phyloP scores from a whole-genome alignment of 768 basidiomycete genomes.

The Heimioporus sp. region DNA sequence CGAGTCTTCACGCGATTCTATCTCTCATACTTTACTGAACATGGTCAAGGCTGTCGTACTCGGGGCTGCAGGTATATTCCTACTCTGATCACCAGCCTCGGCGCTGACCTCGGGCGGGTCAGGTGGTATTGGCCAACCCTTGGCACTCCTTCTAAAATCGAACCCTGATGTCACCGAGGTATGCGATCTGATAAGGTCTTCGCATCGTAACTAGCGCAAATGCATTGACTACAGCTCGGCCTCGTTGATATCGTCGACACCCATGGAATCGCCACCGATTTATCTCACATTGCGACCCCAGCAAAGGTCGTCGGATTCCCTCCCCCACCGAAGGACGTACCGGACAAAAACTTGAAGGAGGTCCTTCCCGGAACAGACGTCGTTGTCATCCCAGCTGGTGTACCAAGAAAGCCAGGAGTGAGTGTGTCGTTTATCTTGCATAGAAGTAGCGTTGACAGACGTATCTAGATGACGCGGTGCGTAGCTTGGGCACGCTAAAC shows the following conservation, averaged over 20 bases:
- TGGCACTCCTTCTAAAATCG: constrained; percentile 87
- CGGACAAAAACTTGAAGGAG: constrained; percentile 78
- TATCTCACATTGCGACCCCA: constrained; percentile 90
- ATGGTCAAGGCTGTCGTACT: constrained; percentile 85
- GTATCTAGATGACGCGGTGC: constrained; percentile 49
- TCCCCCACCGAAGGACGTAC: constrained; percentile 35
- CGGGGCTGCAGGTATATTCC: constrained; percentile 79
- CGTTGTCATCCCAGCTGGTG: constrained; percentile 94
- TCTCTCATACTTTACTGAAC: constrained; percentile 6
- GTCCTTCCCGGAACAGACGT: constrained; percentile 82
- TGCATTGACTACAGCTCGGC: constrained; percentile 51
- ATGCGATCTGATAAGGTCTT: constrained; percentile 7
- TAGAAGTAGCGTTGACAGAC: background rate
- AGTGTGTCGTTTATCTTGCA: constrained; percentile 29
- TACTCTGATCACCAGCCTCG: background rate
- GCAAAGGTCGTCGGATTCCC: constrained; percentile 84
- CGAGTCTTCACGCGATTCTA: background rate
- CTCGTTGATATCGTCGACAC: constrained; percentile 97
- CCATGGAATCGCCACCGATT: constrained; percentile 94
- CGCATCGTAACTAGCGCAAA: constrained; percentile 1
- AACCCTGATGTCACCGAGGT: constrained; percentile 83
- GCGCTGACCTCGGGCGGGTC: background rate
- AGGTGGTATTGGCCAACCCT: constrained; percentile 97
- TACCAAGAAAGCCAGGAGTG: constrained; percentile 93
- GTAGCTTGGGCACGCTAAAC: constrained; percentile 8